These are phyloP conservation scores for Fagus crenata DNA, from an alignment of 306 rosid species.

Conservation along the genomic window DNA sequence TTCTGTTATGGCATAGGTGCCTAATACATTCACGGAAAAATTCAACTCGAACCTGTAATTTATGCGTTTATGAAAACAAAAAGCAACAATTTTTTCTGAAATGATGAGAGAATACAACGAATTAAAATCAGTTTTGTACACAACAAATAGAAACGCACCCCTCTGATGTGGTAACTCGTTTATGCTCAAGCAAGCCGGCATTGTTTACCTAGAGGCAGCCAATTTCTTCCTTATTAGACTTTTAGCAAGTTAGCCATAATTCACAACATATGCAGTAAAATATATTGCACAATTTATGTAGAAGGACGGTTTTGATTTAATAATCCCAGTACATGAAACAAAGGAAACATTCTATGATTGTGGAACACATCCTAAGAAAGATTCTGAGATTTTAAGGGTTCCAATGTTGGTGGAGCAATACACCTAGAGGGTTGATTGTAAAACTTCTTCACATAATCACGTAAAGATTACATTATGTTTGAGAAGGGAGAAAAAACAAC, in stretches of 20 bases:
- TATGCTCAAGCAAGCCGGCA: slow-evolving; percentile 77
- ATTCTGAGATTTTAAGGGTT: not conserved
- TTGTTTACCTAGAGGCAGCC: slow-evolving; percentile 66
- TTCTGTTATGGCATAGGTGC: slow-evolving; percentile 76
- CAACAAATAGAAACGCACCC: slow-evolving; percentile 52
- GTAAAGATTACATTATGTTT: slow-evolving; percentile 7
- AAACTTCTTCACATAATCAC: slow-evolving; percentile 4
- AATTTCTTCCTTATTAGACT: slow-evolving; percentile 27
- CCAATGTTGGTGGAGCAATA: not conserved
- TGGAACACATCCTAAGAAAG: not conserved
- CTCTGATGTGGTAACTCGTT: slow-evolving; percentile 73
- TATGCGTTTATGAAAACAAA: slow-evolving; percentile 11
- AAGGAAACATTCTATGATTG: not conserved
- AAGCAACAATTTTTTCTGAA: not conserved
- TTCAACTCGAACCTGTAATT: slow-evolving; percentile 71
- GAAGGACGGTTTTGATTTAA: not conserved
- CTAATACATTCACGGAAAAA: slow-evolving; percentile 81
- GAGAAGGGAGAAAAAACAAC: not conserved
- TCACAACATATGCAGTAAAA: not conserved
- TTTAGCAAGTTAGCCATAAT: not conserved
- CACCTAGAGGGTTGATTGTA: not conserved
- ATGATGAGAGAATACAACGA: not conserved
- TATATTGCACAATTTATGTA: not conserved
- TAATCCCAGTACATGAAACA: slow-evolving; percentile 4
- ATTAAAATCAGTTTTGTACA: not conserved